These are phyloP conservation scores for Kondoa malvinella DNA, from an alignment of 768 basidiomycete genomes.

Conservation along the genomic window DNA sequence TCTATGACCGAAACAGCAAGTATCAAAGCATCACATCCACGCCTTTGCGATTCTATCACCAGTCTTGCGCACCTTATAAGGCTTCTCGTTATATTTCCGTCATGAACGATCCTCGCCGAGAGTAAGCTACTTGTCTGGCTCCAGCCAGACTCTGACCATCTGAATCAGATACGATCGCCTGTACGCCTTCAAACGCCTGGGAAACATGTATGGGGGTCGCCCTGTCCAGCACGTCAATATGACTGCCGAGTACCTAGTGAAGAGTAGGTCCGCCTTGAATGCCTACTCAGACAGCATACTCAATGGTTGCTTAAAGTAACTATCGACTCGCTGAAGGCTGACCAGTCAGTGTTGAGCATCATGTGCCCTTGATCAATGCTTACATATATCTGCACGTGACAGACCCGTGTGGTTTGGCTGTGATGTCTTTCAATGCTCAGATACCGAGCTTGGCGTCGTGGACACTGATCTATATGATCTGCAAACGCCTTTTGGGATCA, in stretches of 20 bases:
- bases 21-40: slow-evolving; percentile 48
- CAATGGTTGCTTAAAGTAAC: too few relatives aligned
- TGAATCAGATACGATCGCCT: slow-evolving; percentile 75
- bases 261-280: too few relatives aligned
- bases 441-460: not conserved
- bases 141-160: too few relatives aligned
- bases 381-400: too few relatives aligned
- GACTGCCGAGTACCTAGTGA: too few relatives aligned
- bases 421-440: too few relatives aligned
- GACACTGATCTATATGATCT: slow-evolving; percentile 9
- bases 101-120: slow-evolving; percentile 84
- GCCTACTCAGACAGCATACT: too few relatives aligned
- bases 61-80: slow-evolving; percentile 38
- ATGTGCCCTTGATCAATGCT: too few relatives aligned
- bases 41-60: slow-evolving; percentile 58
- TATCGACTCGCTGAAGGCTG: slow-evolving; percentile 38
- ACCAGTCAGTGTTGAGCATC: too few relatives aligned
- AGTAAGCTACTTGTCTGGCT: too few relatives aligned
- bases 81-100: slow-evolving; percentile 56
- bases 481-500: slow-evolving; percentile 67
- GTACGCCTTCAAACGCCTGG: slow-evolving; percentile 73
- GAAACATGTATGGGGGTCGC: slow-evolving; percentile 76
- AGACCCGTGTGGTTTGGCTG: slow-evolving; percentile 59
- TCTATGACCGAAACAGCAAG: slow-evolving; percentile 59
- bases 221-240: too few relatives aligned